Conservation (phyloP, 768 basidiomycete species). For the Termitomyces titanicus region DNA sequence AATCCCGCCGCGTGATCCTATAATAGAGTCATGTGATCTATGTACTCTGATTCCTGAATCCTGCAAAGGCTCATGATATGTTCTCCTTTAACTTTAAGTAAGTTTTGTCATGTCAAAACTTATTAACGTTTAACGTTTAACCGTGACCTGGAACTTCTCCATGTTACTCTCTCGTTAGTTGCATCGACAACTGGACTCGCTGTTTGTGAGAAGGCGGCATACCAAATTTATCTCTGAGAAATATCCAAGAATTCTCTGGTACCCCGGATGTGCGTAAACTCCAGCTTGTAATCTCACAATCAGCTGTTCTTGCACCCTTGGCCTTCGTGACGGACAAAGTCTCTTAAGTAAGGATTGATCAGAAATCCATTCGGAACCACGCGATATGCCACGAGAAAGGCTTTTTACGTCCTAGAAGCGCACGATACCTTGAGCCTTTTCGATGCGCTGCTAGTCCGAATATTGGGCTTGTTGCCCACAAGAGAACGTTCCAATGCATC, state of each 20-base stretch:
- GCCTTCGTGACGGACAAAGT: background rate
- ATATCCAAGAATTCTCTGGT: background rate
- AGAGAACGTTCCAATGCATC: constrained; percentile 11
- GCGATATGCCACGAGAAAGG: constrained; percentile 2
- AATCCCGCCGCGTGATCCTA: too few relatives aligned
- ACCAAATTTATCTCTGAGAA: too few relatives aligned
- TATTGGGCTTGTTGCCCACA: constrained; percentile 2
- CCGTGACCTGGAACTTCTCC: too few relatives aligned
- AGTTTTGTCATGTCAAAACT: too few relatives aligned
- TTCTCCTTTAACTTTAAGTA: too few relatives aligned
- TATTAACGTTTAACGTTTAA: too few relatives aligned
- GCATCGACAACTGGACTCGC: background rate
- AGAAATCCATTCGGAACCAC: constrained; percentile 11
- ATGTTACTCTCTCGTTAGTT: background rate
- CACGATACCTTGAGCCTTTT: constrained; percentile 7
- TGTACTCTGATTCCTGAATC: too few relatives aligned
- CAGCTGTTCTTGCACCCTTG: background rate
- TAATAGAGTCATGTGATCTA: too few relatives aligned
- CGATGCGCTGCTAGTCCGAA: constrained; percentile 10
- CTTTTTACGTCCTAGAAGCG: constrained; percentile 14
- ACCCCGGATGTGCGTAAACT: too few relatives aligned
- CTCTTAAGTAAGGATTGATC: constrained; percentile 1
- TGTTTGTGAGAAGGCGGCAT: background rate
- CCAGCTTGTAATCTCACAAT: background rate
- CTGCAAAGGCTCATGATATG: too few relatives aligned